These are phyloP conservation scores for Otatea glauca DNA, from an alignment of 176 grass and related monocot species.

Conservation along the genomic window DNA sequence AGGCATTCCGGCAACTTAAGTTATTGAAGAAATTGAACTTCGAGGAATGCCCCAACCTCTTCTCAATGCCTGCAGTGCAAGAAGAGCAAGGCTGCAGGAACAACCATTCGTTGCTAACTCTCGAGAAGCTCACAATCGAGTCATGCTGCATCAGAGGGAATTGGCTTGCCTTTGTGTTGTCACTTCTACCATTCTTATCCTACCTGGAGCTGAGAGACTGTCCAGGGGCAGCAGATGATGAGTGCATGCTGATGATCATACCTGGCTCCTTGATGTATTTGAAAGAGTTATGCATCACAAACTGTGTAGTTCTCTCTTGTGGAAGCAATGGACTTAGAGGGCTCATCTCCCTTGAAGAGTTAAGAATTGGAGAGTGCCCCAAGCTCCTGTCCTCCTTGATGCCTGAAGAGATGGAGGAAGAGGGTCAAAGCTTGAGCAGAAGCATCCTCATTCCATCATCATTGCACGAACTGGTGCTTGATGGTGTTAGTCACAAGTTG, in stretches of 20 bases:
- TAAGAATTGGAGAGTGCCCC: conserved; percentile 27
- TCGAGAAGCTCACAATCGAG: conserved; percentile 31
- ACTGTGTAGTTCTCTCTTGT: conserved; percentile 25
- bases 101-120: background rate
- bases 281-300: conserved; percentile 9
- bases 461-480: conserved; percentile 13
- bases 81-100: conserved; percentile 29
- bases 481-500: background rate
- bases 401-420: conserved; percentile 6
- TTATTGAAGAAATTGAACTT: conserved; percentile 34
- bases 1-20: conserved; percentile 20
- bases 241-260: conserved; percentile 10
- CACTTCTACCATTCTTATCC: conserved; percentile 10
- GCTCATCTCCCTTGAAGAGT: conserved; percentile 33
- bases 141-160: conserved; percentile 32
- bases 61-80: background rate
- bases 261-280: background rate
- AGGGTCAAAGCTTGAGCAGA: background rate
- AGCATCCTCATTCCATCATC: conserved; percentile 29
- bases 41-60: conserved; percentile 11
- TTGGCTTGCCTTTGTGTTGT: conserved; percentile 30
- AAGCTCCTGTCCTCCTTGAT: conserved; percentile 35
- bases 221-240: conserved; percentile 14
- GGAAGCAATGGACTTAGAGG: conserved; percentile 17
- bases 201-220: conserved; percentile 29